Evolutionary conservation across 164 flowering plant species (phyloP).

Genomic region (Vitis rotundifolia): DNA sequence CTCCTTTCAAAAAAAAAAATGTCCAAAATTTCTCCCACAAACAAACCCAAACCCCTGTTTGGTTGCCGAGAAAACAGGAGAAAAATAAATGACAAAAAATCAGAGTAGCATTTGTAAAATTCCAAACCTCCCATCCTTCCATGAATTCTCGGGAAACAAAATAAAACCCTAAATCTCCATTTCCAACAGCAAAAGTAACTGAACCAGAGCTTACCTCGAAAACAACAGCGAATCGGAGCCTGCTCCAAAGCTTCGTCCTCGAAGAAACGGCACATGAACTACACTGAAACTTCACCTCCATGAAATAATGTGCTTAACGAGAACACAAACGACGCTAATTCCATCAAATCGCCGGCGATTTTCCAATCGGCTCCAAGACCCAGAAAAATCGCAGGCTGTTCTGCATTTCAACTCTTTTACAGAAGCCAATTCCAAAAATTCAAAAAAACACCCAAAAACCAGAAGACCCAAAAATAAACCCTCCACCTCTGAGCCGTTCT

Average conservation of each 20-base stretch:
- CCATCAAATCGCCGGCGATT: conserved; percentile 56
- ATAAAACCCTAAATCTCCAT: conserved; percentile 5
- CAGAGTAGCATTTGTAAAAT: background rate
- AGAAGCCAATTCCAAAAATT: background rate
- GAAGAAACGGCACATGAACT: conserved; percentile 28
- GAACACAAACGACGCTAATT: conserved; percentile 19
- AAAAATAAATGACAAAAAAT: background rate
- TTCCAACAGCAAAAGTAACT: background rate
- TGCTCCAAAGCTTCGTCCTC: conserved; percentile 12
- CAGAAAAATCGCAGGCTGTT: conserved; percentile 26
- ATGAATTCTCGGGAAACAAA: conserved; percentile 3
- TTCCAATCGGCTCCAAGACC: conserved; percentile 39
- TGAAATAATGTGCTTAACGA: conserved; percentile 22
- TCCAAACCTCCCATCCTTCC: background rate
- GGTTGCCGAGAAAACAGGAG: background rate
- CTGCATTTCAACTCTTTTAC: conserved; percentile 30
- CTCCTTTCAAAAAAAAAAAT: background rate
- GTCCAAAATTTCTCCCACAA: background rate
- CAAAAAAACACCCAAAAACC: background rate
- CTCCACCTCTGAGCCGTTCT: too few relatives aligned
- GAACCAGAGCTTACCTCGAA: conserved; percentile 33
- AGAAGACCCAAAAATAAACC: too few relatives aligned
- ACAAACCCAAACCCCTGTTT: conserved; percentile 2
- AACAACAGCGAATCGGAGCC: conserved; percentile 29
- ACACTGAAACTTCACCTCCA: conserved; percentile 49